phyloP scores from a whole-genome alignment of 1,284 basidiomycete species.

The Tilletia caries region DNA sequence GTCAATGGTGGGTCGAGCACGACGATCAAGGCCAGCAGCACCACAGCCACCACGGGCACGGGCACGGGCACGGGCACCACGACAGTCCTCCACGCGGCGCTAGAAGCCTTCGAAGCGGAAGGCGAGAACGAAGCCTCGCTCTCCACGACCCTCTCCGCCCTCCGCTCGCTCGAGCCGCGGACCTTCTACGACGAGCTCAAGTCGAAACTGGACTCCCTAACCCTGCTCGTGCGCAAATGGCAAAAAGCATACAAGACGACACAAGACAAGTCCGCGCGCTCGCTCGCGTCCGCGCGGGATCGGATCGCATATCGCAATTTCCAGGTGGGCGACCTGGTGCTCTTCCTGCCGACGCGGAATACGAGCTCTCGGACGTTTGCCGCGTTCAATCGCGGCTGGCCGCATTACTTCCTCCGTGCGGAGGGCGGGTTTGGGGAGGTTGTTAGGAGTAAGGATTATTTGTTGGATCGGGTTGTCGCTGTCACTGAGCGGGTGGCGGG shows the following conservation, averaged over 20 bases:
- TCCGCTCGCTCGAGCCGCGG: constrained; percentile 67
- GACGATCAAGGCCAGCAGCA: no score
- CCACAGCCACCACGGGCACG: no score
- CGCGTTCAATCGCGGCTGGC: constrained; percentile 67
- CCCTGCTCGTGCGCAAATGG: constrained; percentile 86
- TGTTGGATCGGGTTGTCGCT: constrained; percentile 83
- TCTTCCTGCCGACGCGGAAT: constrained; percentile 90
- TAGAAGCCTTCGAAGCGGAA: constrained; percentile 36
- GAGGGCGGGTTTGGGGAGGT: constrained; percentile 74
- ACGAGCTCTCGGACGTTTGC: constrained; percentile 56
- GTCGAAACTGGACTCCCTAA: constrained; percentile 62
- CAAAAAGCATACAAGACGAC: constrained; percentile 73
- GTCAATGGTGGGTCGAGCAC: neutral
- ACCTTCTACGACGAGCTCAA: constrained; percentile 76
- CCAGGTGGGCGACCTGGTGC: constrained; percentile 67
- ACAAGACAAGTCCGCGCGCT: constrained; percentile 72
- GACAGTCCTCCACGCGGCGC: constrained; percentile 17
- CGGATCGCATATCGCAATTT: constrained; percentile 46
- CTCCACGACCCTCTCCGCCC: constrained; percentile 47
- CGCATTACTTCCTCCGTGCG: constrained; percentile 91
- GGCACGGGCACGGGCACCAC: no score
- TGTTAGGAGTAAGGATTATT: constrained; percentile 67
- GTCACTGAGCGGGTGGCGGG: constrained; percentile 72
- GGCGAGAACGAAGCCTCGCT: constrained; percentile 23
- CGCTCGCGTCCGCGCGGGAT: constrained; percentile 57